Base-by-base conservation (phyloP, 495 filamentous ascomycete species). In the Aspergillus taichungensis region DNA sequence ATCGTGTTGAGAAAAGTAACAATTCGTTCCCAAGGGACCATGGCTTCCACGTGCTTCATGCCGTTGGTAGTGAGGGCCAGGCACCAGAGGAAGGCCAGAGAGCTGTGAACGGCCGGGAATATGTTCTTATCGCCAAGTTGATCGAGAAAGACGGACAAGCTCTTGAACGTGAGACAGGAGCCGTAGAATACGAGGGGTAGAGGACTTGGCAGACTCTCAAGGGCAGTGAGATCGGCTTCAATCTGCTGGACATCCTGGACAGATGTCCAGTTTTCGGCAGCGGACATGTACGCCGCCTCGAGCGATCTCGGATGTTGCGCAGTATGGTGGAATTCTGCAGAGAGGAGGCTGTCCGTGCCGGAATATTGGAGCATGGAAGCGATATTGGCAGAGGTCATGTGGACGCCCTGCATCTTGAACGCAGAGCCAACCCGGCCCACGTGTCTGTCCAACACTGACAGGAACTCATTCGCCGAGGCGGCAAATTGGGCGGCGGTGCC, bases 21-120 rank as follows among this genome's bases (percentile, higher is more conserved):
- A 12, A 88, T 61, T 14, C 71, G 51, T 29, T 64, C 62, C 88
- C 87, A 94, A 0, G 86, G 86, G 39, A 92, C 74, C 12, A 74
- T 58, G 8, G 55, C 59, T 49, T 78, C 73, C 11, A 84, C 58
- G 39, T 66, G 57, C 28, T 59, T 59, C 56, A 81, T 75, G 13
- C 78, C 77, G 13, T 61, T 57, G 0, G 69, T 69, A 14, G 67
- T 67, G 13, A 72, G 67, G 8, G 73, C 68, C 28, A 84, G 55
- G 47, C 82, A 73, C 60, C 72, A 77, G 7, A 87, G 57, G 56
- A 94, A 91, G 3, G 77, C 77, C 12, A 95, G 65, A 27, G 77
- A 76, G 5, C 82, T 69, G 47, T 94, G 86, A 1, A 83, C 52
- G 47, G 79, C 78, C 2, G 85, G 77, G 12, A 87, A 70, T 10